These are phyloP conservation scores for Fulvia fulva DNA, from an alignment of 2,329 filamentous ascomycete species.

Conservation along the genomic window DNA sequence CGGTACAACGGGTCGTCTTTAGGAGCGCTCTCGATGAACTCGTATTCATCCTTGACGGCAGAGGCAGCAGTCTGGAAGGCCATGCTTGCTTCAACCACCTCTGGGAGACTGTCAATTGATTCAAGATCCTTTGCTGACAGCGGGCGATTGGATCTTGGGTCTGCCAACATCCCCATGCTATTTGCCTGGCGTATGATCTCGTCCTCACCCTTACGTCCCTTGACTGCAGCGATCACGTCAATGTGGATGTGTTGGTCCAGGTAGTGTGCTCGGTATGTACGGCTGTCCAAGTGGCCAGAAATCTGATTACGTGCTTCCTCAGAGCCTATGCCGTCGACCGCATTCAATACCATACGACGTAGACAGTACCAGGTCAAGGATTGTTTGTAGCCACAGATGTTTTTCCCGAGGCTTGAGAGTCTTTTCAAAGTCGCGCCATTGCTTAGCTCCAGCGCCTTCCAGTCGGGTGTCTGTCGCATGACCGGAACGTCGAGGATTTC, in stretches of 20 bases:
- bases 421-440: not conserved
- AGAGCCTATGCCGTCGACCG: not conserved
- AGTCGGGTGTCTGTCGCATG: not conserved
- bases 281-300: not conserved
- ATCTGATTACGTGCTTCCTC: constrained; percentile 11
- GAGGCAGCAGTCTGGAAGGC: not conserved
- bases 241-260: not conserved
- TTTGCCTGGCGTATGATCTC: constrained; percentile 1
- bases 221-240: not conserved
- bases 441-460: not conserved
- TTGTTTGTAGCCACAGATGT: not conserved
- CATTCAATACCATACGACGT: not conserved
- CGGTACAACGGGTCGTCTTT: not conserved
- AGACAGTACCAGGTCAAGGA: not conserved
- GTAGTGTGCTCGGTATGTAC: constrained; percentile 2
- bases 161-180: not conserved
- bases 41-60: not conserved
- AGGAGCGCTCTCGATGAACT: not conserved
- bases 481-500: not conserved
- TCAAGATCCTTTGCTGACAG: not conserved
- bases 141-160: not conserved
- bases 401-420: not conserved
- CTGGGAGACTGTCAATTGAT: not conserved
- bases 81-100: not conserved
- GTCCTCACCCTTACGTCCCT: not conserved